Base-by-base conservation (phyloP, 2,329 filamentous ascomycete species). In the Fusarium sp. region DNA sequence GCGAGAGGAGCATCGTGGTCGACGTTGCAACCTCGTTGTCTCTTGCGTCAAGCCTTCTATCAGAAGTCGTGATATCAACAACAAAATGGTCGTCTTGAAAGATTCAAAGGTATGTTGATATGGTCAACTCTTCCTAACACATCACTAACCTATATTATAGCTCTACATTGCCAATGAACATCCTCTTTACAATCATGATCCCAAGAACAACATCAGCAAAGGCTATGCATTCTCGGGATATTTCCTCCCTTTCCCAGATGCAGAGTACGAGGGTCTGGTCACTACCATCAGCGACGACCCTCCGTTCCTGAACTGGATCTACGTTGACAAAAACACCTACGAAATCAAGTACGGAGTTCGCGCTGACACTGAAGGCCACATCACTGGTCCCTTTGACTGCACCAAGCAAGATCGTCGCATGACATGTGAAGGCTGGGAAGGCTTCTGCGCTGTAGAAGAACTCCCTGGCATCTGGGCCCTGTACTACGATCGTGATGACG, bases 151-250 rank as follows among this genome's bases (percentile, higher is more conserved):
- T 20, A 25, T 9, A 12, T 29, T 3, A n/a, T 47, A 77, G 76
- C 75, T 78, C 25, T 78, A 76, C 46, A 72, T 76, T 25, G 70
- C 75, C 30, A 76, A 76, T 49, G 73, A 76, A 34, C 70, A 74
- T 41, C 74, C 74, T 3, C 43, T 74, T 15, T 74, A 76, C 25
- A 74, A 75, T 18, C 67, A 72, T 44, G 72, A 75, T 16, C 40
- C 71, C 16, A 68, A 69, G 62, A 71, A 76, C 38, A 86, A 84
- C 67, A 82, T 87, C 22, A 85, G 85, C 55, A 84, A 82, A 13
- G 79, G 85, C 5, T 85, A 88, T 72, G 82, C 84, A 0, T 88
- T 87, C 71, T 82, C 85, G 6, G 87, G 87, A 27, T 88, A 89
- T 71, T 88, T 83, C 68, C 78, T 88, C 24, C 86, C 86, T 3